A percentile compares a stretch with the other conserved stretches of the same genome.
Conservation (phyloP, 371 early-diverging fungal species). For the Dinochytrium kinnereticum region DNA sequence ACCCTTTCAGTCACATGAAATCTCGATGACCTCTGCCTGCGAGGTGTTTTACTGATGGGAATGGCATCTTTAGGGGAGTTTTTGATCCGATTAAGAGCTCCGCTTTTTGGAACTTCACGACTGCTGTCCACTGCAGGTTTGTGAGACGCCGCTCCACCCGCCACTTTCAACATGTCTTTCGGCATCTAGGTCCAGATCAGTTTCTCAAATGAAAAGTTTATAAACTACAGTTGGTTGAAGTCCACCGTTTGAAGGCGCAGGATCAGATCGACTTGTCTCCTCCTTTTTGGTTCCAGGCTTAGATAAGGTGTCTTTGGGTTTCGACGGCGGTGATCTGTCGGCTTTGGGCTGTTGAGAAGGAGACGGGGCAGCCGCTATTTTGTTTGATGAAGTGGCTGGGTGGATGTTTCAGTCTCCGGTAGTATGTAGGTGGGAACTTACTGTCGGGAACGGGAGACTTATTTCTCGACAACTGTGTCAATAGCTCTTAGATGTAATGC, state of each 20-base stretch:
- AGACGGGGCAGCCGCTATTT: constrained; percentile 42
- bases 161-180: constrained; percentile 19
- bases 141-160: constrained; percentile 23
- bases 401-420: neutral
- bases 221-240: neutral
- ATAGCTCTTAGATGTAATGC: neutral
- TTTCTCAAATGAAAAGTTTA: neutral
- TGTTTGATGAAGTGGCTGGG: constrained; percentile 37
- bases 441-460: constrained; percentile 36
- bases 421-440: constrained; percentile 6
- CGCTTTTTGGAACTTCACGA: constrained; percentile 75
- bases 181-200: constrained; percentile 12
- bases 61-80: constrained; percentile 81
- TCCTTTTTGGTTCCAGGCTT: constrained; percentile 14
- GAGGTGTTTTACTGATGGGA: constrained; percentile 80
- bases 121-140: constrained; percentile 17
- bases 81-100: constrained; percentile 78
- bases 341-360: constrained; percentile 29
- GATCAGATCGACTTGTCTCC: neutral
- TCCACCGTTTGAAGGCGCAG: constrained; percentile 7
- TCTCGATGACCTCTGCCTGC: constrained; percentile 82
- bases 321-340: constrained; percentile 27
- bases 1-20: constrained; percentile 80
- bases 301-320: constrained; percentile 11
- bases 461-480: constrained; percentile 45